These are phyloP conservation scores for Trebouxia sp. DNA, from an alignment of 139 green algal genomes.

Conservation along the genomic window DNA sequence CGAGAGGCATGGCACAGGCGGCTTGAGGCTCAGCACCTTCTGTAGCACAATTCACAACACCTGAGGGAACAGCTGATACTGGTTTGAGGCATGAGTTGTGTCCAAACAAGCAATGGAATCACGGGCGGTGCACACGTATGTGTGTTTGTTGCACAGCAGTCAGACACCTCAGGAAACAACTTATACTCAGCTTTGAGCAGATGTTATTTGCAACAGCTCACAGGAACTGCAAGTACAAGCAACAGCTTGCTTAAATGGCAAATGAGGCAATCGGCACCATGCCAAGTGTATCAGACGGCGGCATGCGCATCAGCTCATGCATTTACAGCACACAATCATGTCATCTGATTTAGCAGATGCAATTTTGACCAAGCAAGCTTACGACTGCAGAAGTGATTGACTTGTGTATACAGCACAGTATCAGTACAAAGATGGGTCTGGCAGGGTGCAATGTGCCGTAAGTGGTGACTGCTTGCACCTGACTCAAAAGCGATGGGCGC, in stretches of 20 bases:
- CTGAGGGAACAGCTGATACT: neutral
- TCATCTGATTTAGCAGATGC: no score
- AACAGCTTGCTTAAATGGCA: no score
- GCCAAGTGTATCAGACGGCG: no score
- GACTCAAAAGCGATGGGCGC: neutral
- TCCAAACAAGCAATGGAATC: neutral
- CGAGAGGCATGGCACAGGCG: constrained; percentile 63
- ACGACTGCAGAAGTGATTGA: no score
- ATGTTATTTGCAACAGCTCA: no score
- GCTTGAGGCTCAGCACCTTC: neutral
- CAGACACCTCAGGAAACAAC: neutral
- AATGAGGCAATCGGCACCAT: no score
- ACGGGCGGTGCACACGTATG: constrained; percentile 19
- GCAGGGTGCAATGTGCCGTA: no score
- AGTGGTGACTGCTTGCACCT: no score
- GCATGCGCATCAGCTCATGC: no score
- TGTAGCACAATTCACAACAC: neutral
- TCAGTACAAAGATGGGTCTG: neutral
- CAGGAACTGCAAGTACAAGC: no score
- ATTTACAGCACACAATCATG: no score
- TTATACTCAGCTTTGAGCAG: neutral
- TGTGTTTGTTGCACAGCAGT: neutral
- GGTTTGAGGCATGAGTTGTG: neutral
- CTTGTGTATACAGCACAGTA: neutral
- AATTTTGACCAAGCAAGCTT: no score